A percentile compares a stretch with the other conserved stretches of the same genome.
phyloP scores from a whole-genome alignment of 2,329 filamentous ascomycete species.

The Chaetomium strumarium region DNA sequence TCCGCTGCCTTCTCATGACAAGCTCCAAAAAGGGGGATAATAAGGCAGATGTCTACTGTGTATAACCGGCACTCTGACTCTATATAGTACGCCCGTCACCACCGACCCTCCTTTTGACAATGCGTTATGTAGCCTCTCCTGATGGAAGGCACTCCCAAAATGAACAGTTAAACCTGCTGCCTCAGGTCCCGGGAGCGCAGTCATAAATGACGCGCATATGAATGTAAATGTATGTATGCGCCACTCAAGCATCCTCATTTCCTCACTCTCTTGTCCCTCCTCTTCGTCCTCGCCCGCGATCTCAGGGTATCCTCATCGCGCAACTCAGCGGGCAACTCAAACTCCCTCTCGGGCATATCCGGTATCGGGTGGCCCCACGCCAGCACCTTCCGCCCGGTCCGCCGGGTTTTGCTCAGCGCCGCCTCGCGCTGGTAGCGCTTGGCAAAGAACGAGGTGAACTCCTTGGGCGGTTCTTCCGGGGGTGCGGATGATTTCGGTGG shows the following conservation, averaged over 20 bases:
- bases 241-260: constrained; percentile 1
- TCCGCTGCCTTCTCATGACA: too few species aligned
- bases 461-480: constrained; percentile 37
- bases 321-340: constrained; percentile 65
- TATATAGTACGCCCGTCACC: too few species aligned
- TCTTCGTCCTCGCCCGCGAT: constrained; percentile 56
- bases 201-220: too few species aligned
- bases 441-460: constrained; percentile 81
- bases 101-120: too few species aligned
- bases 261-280: constrained; percentile 53
- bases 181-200: too few species aligned
- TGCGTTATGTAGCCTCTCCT: too few species aligned
- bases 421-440: constrained; percentile 75
- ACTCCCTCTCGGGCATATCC: constrained; percentile 64
- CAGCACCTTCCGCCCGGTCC: constrained; percentile 61
- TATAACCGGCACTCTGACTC: too few species aligned
- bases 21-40: too few species aligned
- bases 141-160: neutral
- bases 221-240: neutral
- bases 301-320: constrained; percentile 50
- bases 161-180: neutral
- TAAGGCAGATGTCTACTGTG: too few species aligned
- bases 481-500: constrained; percentile 18
- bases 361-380: constrained; percentile 82
- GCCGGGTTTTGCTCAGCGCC: constrained; percentile 66